phyloP scores from a whole-genome alignment of 2,329 filamentous ascomycete genomes.

The Apiospora rasikravindrae region DNA sequence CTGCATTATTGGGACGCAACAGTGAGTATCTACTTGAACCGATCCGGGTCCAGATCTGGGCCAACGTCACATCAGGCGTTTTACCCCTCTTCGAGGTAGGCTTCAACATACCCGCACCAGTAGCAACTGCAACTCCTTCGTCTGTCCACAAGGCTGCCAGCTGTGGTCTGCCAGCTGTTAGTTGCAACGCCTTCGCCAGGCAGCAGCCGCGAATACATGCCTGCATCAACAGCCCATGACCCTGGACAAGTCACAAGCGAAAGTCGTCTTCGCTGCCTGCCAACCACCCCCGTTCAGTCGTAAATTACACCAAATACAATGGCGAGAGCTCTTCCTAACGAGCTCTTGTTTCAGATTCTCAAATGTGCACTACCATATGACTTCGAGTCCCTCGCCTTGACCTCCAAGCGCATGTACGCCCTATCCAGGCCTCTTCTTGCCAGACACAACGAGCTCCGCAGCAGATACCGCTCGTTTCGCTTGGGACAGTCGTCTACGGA shows the following conservation, averaged over 20 bases:
- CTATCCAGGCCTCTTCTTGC: not conserved
- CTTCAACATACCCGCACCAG: conserved; percentile 5
- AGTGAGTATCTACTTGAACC: not conserved
- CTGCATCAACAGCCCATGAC: not conserved
- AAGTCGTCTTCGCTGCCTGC: not conserved
- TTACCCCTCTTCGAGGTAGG: not conserved
- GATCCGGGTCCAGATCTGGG: not conserved
- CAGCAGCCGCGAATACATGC: too few relatives aligned
- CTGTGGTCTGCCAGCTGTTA: not conserved
- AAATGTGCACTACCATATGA: not conserved
- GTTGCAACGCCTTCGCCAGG: not conserved
- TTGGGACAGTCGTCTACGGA: too few relatives aligned
- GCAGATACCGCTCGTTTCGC: not conserved
- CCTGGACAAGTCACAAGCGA: not conserved
- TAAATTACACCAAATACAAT: not conserved
- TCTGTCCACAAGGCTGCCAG: not conserved
- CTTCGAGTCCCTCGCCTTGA: not conserved
- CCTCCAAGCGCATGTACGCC: not conserved
- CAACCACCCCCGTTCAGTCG: not conserved
- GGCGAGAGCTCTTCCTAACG: not conserved
- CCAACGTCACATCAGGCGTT: conserved; percentile 5
- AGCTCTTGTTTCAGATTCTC: not conserved
- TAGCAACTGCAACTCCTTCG: not conserved
- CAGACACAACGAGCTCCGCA: not conserved
- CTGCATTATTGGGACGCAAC: not conserved